phyloP scores from a whole-genome alignment of 768 basidiomycete genomes.

The Kwoniella shandongensis region DNA sequence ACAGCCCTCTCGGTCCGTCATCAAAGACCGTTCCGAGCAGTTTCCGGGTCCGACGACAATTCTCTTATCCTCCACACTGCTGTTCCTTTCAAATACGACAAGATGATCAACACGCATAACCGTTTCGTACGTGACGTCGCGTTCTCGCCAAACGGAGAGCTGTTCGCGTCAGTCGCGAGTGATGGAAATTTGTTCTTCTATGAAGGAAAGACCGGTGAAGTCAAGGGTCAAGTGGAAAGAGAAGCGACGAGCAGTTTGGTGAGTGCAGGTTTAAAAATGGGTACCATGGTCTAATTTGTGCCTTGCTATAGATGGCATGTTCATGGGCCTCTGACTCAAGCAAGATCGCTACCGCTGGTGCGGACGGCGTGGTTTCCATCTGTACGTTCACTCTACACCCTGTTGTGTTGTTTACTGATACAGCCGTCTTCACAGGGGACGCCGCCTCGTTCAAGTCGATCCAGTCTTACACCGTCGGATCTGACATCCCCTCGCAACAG shows the following conservation, averaged over 20 bases:
- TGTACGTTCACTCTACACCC: constrained; percentile 59
- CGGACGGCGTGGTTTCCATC: constrained; percentile 81
- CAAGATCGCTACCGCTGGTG: constrained; percentile 74
- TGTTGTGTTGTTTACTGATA: background rate
- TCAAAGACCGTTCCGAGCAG: constrained; percentile 86
- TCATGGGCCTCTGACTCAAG: constrained; percentile 76
- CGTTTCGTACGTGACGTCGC: constrained; percentile 90
- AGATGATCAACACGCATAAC: constrained; percentile 78
- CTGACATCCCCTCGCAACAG: constrained; percentile 77
- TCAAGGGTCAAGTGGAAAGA: constrained; percentile 59
- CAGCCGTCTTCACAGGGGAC: constrained; percentile 64
- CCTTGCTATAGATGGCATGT: constrained; percentile 55
- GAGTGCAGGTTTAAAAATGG: background rate
- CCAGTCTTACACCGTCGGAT: constrained; percentile 70
- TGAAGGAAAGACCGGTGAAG: constrained; percentile 85
- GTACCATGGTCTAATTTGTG: background rate
- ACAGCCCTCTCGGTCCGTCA: constrained; percentile 85
- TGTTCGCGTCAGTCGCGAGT: constrained; percentile 84
- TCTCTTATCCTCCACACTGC: constrained; percentile 80
- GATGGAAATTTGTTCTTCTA: constrained; percentile 82
- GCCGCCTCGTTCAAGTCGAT: constrained; percentile 67
- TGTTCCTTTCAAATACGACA: constrained; percentile 86
- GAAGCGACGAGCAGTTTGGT: constrained; percentile 36
- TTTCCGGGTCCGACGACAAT: constrained; percentile 81
- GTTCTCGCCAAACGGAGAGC: constrained; percentile 75